These are phyloP conservation scores for Orbilia brochopaga DNA, from an alignment of 2,329 filamentous ascomycete genomes.

Conservation along the genomic window DNA sequence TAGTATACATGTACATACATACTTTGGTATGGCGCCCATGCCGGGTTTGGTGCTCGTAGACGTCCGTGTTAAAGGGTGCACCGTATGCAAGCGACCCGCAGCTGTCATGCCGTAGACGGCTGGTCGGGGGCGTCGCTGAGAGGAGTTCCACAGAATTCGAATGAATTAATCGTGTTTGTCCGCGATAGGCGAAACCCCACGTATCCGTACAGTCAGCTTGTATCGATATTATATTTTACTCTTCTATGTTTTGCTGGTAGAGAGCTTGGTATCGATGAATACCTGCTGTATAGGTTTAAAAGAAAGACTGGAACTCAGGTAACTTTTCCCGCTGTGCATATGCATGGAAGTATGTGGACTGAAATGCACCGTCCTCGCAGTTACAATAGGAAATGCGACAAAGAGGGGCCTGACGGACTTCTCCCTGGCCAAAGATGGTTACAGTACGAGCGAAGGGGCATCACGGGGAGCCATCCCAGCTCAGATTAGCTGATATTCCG, in stretches of 20 bases:
- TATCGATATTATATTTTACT: background rate
- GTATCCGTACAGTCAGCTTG: background rate
- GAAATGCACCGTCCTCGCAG: slow-evolving; percentile 31
- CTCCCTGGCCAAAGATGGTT: background rate
- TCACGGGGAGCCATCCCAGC: slow-evolving; percentile 44
- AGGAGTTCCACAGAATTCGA: slow-evolving; percentile 42
- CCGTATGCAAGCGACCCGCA: background rate
- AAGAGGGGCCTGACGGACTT: slow-evolving; percentile 27
- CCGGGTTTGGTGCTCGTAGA: too few relatives aligned
- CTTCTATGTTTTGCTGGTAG: background rate
- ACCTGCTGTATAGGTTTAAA: too few relatives aligned
- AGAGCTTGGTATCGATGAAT: background rate
- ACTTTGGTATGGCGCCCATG: too few relatives aligned
- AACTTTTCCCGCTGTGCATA: background rate
- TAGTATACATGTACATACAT: too few relatives aligned
- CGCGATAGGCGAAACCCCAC: slow-evolving; percentile 44
- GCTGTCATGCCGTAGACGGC: background rate
- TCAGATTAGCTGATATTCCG: slow-evolving; percentile 34
- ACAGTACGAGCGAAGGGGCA: background rate
- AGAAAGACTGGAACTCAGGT: background rate
- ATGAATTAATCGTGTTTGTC: slow-evolving; percentile 34
- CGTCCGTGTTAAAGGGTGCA: too few relatives aligned
- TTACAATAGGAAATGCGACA: slow-evolving; percentile 26
- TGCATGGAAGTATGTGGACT: slow-evolving; percentile 9
- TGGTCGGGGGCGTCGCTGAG: background rate